Evolutionary conservation across 2,329 filamentous ascomycete species (phyloP), one percentile per base, ranked within the genome.

Genomic region (Nemania diffusa): DNA sequence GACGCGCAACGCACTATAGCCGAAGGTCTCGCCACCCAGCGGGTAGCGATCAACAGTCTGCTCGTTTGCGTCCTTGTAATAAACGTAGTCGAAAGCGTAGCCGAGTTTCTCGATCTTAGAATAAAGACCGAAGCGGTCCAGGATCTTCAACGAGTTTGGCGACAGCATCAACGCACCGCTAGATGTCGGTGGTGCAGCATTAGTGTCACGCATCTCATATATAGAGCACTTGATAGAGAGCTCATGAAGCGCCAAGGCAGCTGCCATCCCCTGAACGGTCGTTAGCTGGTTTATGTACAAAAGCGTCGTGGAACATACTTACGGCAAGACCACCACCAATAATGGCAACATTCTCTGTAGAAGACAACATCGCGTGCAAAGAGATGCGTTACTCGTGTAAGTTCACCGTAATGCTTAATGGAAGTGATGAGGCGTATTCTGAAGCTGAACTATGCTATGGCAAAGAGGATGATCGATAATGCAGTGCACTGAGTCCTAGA

Each of bases 131-230:
- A 89, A 76, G 0, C 73, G 72, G 65, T 89, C 83, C 0, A 90
- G 79, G 48, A 89, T 79, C 5, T 81, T 80, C 0, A 90, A 80
- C 0, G 85, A 84, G 60, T 89, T 90, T 1, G 87, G 87, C 0
- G 86, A 87, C 1, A 90, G 80, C 83, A 88, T 87, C 46, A 90
- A 79, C 0, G 84, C 87, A 4, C 87, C 87, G 22, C 84, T 84
- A 81, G 69, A 84, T 79, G 2, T 83, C 78, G 0, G 79, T 77
- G 3, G 77, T 58, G 20, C 84, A 79, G 26, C 79, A 77, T 70
- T 50, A 29, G 58, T 68, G 26, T 64, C 42, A 24, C 67, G 63
- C 65, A 61, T 61, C 27, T 89, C 87, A 68, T 87, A 89, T 51
- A 89, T 62, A 1, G 64, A 53, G 20, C 64, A 67, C 2, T 53